Evolutionary conservation across 805 yeast genomes (phyloP).

Genomic region (Metschnikowia amazonensis): DNA sequence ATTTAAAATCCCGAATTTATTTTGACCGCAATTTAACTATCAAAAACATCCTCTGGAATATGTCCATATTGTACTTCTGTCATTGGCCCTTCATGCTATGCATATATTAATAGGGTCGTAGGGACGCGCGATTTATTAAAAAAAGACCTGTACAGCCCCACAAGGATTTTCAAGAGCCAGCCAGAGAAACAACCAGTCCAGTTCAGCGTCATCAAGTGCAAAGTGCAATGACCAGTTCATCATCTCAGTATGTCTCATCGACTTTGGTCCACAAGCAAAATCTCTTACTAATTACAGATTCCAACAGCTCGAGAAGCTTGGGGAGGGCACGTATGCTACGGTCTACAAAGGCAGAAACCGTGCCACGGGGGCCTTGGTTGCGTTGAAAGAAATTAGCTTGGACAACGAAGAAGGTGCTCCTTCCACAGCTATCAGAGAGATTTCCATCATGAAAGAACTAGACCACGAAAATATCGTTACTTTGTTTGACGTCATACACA

Average conservation of each 20-base stretch:
- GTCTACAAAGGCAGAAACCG: conserved; percentile 91
- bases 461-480: conserved; percentile 92
- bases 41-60: too few species aligned
- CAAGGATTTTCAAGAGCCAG: not conserved
- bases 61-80: not conserved
- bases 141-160: conserved; percentile 3
- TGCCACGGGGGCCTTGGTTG: conserved; percentile 84
- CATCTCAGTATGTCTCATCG: conserved; percentile 39
- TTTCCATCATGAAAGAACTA: conserved; percentile 90
- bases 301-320: conserved; percentile 72
- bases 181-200: not conserved
- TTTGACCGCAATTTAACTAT: too few species aligned
- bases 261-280: too few species aligned
- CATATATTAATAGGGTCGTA: not conserved
- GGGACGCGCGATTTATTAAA: conserved; percentile 2
- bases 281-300: conserved; percentile 26
- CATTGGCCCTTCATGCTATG: not conserved
- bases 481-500: conserved; percentile 90
- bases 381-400: conserved; percentile 87
- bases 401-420: conserved; percentile 99
- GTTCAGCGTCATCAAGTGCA: conserved; percentile 2
- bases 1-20: too few species aligned
- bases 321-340: conserved; percentile 98
- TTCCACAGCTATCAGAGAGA: conserved; percentile 95
- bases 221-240: conserved; percentile 36